Base-by-base conservation (phyloP, 495 filamentous ascomycete species). In the Oleoguttula mirabilis region DNA sequence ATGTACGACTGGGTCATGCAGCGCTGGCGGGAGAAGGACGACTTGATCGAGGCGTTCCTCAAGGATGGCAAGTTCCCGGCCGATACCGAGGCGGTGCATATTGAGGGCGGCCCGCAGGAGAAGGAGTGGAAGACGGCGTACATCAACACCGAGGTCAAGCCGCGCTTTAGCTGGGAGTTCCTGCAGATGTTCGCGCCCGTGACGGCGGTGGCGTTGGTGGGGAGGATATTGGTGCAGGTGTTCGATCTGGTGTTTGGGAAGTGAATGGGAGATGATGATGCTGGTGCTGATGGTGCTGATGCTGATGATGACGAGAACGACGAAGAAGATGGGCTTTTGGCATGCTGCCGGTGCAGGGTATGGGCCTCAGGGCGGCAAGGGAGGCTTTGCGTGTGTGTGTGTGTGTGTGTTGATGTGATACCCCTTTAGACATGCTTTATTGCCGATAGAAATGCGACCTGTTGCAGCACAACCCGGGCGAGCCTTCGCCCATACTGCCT, bases 1-100 rank as follows among this genome's bases (percentile, higher is more conserved):
- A 88, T 90, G 48, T 77, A 81, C 21, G 39, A 65, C n/a, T 90
- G 84, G 84, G 66, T 87, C 4, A 68, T 73, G 23, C 64, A 77
- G 40, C 70, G 81, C 19, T 90, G 84, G 84, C 68, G 71, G 30
- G 84, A 90, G 56, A 90, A 90, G 57, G 84, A 90, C 41, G 67
- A 69, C 5, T 61, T 88, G 21, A 65, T 90, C 27, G 83, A 88
- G 47, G 59, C 76, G 36, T 90, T 81, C 48, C 45, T 77, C 11
- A 62, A 70, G 5, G 79, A 76, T 17, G 83, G 82, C 0, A 67
- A 72, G 20, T 86, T 90, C 57, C 84, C 84, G 0, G 69, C 75
- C 16, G 71, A 75, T 16, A 49, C 72, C 19, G 70, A 60, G 2
- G 62, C 61, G n/a, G 64, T 40, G 56, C 54, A 11, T 24, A 57